phyloP scores from a whole-genome alignment of 345 rosid species.

The Brassica cretica region DNA sequence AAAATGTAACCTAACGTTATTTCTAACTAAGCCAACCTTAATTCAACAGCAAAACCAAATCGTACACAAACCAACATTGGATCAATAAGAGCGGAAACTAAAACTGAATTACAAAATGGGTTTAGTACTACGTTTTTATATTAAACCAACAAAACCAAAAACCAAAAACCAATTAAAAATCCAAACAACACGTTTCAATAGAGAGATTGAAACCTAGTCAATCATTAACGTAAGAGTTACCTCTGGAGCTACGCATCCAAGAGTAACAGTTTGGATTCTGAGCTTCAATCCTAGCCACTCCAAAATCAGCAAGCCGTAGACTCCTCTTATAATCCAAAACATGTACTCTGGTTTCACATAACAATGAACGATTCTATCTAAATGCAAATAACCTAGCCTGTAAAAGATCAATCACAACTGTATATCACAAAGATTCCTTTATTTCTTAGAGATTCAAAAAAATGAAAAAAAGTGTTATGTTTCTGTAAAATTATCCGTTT shows the following conservation, averaged over 20 bases:
- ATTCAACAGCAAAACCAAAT: not conserved
- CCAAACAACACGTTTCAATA: not conserved
- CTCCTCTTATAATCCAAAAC: conserved; percentile 64
- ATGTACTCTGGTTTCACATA: conserved; percentile 96
- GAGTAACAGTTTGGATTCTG: conserved; percentile 95
- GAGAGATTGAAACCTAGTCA: not conserved
- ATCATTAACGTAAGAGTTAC: conserved; percentile 37
- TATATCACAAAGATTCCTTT: not conserved
- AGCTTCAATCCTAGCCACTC: conserved; percentile 99
- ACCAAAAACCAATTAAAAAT: not conserved
- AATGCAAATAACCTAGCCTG: conserved; percentile 89
- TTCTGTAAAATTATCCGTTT: not conserved
- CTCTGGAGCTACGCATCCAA: conserved; percentile 99
- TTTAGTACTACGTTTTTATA: not conserved
- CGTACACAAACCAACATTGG: not conserved
- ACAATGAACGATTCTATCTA: conserved; percentile 83
- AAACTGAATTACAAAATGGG: not conserved
- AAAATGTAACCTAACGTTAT: too few species aligned
- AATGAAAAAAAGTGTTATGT: not conserved
- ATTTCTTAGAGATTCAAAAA: conserved; percentile 1
- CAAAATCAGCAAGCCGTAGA: conserved; percentile 96
- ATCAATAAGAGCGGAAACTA: not conserved
- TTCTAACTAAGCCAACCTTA: not conserved
- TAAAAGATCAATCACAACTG: not conserved
- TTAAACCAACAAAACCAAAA: not conserved